Evolutionary conservation across 306 rosid species (phyloP).

Genomic region (Begonia peltatifolia): DNA sequence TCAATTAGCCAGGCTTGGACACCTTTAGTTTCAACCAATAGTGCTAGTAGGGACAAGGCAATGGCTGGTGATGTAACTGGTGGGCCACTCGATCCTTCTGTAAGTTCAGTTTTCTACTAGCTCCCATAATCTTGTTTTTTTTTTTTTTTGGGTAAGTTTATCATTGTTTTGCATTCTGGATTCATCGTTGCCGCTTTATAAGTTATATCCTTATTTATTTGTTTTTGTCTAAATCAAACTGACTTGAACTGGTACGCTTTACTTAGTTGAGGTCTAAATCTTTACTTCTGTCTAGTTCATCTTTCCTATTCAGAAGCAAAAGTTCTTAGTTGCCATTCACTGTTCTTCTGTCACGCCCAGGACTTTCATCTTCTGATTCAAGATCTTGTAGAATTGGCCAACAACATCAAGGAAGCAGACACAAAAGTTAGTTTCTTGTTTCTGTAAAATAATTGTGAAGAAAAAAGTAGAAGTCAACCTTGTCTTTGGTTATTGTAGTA

Average conservation of each 20-base stretch:
- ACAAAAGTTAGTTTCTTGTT: conserved; percentile 33
- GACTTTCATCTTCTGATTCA: conserved; percentile 53
- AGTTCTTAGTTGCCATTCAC: neutral
- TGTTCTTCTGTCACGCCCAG: conserved; percentile 17
- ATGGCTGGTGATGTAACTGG: no score
- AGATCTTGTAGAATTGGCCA: conserved; percentile 32
- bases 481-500: neutral
- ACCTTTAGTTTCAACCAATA: conserved; percentile 38
- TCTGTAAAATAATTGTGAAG: neutral
- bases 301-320: neutral
- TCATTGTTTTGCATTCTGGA: neutral
- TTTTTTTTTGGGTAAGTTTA: conserved; percentile 3
- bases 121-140: conserved; percentile 10
- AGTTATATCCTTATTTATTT: neutral
- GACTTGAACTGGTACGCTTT: neutral
- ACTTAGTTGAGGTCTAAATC: no score
- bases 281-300: no score
- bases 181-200: neutral
- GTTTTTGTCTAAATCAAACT: neutral
- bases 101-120: conserved; percentile 38
- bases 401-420: conserved; percentile 23
- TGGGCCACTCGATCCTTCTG: conserved; percentile 43
- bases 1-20: conserved; percentile 45
- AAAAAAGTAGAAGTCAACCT: neutral
- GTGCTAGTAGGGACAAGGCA: conserved; percentile 18